A percentile compares a stretch with the other conserved stretches of the same genome.
Evolutionary conservation across 139 green algal species (phyloP).

Genomic region (Yamagishiella unicocca): DNA sequence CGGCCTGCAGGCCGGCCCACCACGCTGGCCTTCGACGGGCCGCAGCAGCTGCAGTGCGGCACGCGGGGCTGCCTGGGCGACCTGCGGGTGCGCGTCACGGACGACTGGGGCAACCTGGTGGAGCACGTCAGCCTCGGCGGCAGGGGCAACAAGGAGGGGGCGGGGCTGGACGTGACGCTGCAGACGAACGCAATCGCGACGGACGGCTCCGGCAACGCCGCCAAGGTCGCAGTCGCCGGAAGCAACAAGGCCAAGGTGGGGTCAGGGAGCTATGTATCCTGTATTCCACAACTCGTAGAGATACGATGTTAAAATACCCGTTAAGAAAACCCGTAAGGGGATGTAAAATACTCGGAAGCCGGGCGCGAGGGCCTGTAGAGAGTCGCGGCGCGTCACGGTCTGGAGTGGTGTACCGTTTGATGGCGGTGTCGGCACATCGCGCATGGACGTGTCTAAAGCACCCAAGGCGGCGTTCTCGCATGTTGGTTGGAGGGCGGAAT

Average conservation of each 20-base stretch:
- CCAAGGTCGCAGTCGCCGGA: slow-evolving; percentile 57
- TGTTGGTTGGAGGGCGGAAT: too few relatives aligned
- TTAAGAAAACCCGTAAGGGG: too few relatives aligned
- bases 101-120: slow-evolving; percentile 68
- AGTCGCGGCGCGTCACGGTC: too few relatives aligned
- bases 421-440: too few relatives aligned
- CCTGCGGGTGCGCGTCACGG: slow-evolving; percentile 59
- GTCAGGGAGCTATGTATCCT: too few relatives aligned
- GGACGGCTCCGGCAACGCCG: slow-evolving; percentile 62
- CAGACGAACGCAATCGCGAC: slow-evolving; percentile 57
- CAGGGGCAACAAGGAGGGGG: neutral
- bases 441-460: too few relatives aligned
- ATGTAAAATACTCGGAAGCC: too few relatives aligned
- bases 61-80: slow-evolving; percentile 53
- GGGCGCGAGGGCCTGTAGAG: too few relatives aligned
- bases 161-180: slow-evolving; percentile 60
- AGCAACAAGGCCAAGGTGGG: slow-evolving; percentile 73
- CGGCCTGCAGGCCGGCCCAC: slow-evolving; percentile 53
- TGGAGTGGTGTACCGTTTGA: too few relatives aligned
- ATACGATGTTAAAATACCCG: too few relatives aligned
- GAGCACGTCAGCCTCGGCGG: neutral
- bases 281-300: too few relatives aligned
- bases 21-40: slow-evolving; percentile 63
- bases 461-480: too few relatives aligned
- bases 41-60: slow-evolving; percentile 57